phyloP scores from a whole-genome alignment of 208 protist species.

The Leishmania lainsoni region DNA sequence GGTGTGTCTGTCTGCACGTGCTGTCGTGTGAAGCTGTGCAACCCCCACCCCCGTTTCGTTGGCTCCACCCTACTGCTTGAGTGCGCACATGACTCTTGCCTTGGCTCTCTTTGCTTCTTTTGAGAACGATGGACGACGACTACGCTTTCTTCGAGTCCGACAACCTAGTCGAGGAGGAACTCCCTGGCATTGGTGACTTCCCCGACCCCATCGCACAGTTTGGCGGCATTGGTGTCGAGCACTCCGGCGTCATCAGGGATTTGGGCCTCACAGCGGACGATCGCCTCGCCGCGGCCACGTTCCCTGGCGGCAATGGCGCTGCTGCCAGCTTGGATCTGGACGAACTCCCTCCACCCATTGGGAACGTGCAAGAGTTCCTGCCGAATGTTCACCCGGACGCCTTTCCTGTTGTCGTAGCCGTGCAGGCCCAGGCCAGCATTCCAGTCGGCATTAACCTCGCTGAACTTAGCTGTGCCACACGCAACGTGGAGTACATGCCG shows the following conservation, averaged over 20 bases:
- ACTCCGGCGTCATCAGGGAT: slow-evolving; percentile 32
- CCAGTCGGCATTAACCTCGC: slow-evolving; percentile 75
- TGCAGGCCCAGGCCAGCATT: slow-evolving; percentile 78
- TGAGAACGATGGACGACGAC: slow-evolving; percentile 11
- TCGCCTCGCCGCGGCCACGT: slow-evolving; percentile 24
- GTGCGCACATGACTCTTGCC: neutral
- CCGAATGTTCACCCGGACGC: slow-evolving; percentile 66
- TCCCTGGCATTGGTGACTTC: slow-evolving; percentile 8
- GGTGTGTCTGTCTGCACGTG: neutral
- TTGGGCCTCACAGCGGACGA: slow-evolving; percentile 24
- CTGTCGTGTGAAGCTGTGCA: neutral
- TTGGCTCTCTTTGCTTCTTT: neutral
- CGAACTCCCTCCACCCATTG: slow-evolving; percentile 36
- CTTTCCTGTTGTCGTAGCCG: slow-evolving; percentile 75
- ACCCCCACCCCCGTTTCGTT: neutral
- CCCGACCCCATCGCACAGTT: slow-evolving; percentile 2
- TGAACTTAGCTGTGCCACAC: slow-evolving; percentile 79
- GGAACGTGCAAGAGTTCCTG: slow-evolving; percentile 61
- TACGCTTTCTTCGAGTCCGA: slow-evolving; percentile 8
- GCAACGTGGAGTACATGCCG: slow-evolving; percentile 89
- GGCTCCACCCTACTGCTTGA: neutral
- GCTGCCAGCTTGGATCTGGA: slow-evolving; percentile 13
- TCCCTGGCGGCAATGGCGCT: slow-evolving; percentile 8
- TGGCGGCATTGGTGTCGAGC: slow-evolving; percentile 1
- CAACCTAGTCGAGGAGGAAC: slow-evolving; percentile 17